Base-by-base conservation (phyloP, 2,329 filamentous ascomycete genomes). In the Aspergillus glaucus region DNA sequence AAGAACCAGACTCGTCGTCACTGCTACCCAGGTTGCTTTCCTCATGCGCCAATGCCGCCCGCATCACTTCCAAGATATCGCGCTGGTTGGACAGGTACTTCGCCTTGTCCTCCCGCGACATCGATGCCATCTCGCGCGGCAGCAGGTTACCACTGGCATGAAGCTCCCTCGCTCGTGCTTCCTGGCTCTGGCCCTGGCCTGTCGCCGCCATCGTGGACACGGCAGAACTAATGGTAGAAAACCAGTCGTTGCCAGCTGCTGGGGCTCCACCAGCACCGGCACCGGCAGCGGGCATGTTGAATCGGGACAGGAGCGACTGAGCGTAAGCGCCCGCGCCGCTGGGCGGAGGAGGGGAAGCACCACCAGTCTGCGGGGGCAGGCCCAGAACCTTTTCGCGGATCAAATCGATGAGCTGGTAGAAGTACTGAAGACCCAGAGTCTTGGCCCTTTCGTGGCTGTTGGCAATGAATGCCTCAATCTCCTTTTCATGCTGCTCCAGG, bases 391-490 rank as follows among this genome's bases (percentile, higher is more conserved):
- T 85, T 57, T 88, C 85, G 62, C 86, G 85, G 56, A 93, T 70
- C 52, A 82, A 69, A 56, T 89, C 86, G 59, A 91, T 81, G 45
- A 79, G 79, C 56, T 81, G 79, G 63, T 86, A 86, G 53, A 91
- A 70, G 66, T 90, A 91, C 58, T 83, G 77, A 50, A 95, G 75
- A 37, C 92, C 91, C 36, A 88, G 83, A 14, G 82, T 76, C 70
- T 85, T 87, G 53, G 88, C 81, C 50, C 84, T 83, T 57, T 89
- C 87, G 68, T 97, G 91, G 37, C 84, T 78, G 51, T 83, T 80
- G 55, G 84, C 85, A 67, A 97, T 96, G 64, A 95, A 85, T 53
- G 88, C 82, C 64, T 98, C 93, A 69, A 98, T 97, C 56, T 88
- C 82, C 40, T 78, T 70, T 71, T 97, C 93, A 69, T 98, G 92